Evolutionary conservation across 179 eudicot genomes (phyloP).

Genomic region (Gypsophila paniculata): DNA sequence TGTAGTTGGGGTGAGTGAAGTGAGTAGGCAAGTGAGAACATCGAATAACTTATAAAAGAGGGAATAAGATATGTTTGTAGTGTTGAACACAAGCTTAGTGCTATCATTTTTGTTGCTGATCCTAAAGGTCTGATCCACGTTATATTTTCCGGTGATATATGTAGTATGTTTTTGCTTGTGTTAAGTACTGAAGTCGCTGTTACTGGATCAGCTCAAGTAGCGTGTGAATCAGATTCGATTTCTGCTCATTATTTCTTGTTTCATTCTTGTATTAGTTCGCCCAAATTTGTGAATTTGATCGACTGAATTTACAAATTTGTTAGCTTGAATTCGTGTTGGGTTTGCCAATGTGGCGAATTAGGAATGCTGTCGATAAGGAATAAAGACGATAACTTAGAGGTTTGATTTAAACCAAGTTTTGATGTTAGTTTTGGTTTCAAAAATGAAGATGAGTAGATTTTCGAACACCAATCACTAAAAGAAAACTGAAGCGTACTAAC

Average conservation of each 20-base stretch:
- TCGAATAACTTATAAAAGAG: neutral
- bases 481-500: too few species aligned
- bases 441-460: neutral
- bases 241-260: too few species aligned
- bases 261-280: neutral
- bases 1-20: conserved; percentile 39
- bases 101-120: neutral
- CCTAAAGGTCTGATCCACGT: neutral
- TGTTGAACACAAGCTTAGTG: neutral
- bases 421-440: neutral
- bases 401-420: neutral
- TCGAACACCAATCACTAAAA: neutral
- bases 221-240: neutral
- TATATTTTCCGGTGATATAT: neutral
- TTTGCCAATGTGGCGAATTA: neutral
- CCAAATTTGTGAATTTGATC: neutral
- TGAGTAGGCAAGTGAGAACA: neutral
- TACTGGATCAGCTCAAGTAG: neutral
- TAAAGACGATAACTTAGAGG: neutral
- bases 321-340: neutral
- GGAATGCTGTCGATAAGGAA: neutral
- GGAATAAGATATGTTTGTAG: neutral
- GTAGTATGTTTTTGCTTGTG: neutral
- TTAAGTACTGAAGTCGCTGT: neutral
- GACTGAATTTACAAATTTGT: neutral